Evolutionary conservation across 306 rosid species (phyloP).

Genomic region (Glycine latifolia): DNA sequence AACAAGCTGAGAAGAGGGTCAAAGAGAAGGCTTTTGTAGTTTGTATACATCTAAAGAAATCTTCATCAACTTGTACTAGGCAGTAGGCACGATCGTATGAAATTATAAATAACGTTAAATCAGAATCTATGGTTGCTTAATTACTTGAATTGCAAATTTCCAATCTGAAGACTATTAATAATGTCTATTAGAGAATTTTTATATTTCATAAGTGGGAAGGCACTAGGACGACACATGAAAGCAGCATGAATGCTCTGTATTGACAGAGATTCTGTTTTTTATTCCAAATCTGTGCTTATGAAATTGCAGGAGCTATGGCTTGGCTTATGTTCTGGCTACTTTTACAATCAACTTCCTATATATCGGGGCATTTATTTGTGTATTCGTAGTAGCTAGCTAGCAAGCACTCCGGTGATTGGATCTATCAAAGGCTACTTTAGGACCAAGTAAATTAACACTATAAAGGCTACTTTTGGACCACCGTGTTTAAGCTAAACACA

Average conservation of each 20-base stretch:
- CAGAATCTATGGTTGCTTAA: neutral
- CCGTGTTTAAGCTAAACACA: conserved; percentile 15
- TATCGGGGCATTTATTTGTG: neutral
- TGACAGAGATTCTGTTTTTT: neutral
- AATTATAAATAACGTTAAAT: neutral
- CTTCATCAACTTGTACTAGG: neutral
- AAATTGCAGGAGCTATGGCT: neutral
- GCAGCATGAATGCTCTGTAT: neutral
- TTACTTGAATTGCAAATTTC: neutral
- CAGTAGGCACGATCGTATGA: neutral
- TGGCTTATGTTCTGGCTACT: neutral
- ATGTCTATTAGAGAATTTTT: neutral
- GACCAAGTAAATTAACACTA: conserved; percentile 34
- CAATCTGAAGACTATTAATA: neutral
- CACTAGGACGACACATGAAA: neutral
- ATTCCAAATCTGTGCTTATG: neutral
- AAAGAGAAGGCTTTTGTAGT: no score
- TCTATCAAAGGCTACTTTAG: conserved; percentile 23
- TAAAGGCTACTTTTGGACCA: conserved; percentile 37
- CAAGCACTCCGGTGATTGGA: neutral
- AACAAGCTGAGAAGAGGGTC: no score
- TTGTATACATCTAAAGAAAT: neutral
- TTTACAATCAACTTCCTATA: neutral
- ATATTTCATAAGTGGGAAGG: neutral
- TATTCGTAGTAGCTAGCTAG: neutral